These are phyloP conservation scores for Casuarina cunninghamiana DNA, from an alignment of 306 rosid species.

Conservation along the genomic window DNA sequence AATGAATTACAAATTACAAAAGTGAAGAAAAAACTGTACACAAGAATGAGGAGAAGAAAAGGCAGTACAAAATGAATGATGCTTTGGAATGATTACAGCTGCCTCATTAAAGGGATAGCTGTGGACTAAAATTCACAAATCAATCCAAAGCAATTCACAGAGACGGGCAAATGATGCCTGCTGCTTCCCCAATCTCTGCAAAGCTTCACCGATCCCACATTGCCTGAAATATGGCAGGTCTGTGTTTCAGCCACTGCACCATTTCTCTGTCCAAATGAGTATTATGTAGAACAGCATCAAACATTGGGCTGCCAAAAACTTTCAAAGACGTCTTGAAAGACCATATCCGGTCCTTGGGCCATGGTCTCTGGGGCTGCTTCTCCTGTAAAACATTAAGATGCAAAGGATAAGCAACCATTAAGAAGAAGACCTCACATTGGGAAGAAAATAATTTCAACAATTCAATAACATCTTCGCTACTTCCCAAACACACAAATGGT, in stretches of 20 bases:
- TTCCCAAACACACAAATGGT: neutral
- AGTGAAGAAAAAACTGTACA: slow-evolving; percentile 70
- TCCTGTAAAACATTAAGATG: slow-evolving; percentile 49
- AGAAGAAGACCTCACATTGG: neutral
- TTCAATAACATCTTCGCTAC: neutral
- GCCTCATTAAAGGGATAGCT: slow-evolving; percentile 59
- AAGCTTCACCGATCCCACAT: slow-evolving; percentile 77
- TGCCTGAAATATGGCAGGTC: slow-evolving; percentile 77
- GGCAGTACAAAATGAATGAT: slow-evolving; percentile 39
- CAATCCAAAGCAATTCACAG: slow-evolving; percentile 44
- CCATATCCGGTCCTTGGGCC: slow-evolving; percentile 98
- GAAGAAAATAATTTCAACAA: neutral
- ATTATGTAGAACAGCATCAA: slow-evolving; percentile 66
- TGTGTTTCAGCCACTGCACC: slow-evolving; percentile 96
- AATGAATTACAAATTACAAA: slow-evolving; percentile 62
- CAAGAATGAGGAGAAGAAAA: slow-evolving; percentile 52
- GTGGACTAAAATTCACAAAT: slow-evolving; percentile 41
- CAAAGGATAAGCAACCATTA: slow-evolving; percentile 11
- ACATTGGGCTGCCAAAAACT: slow-evolving; percentile 92
- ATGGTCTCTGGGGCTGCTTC: slow-evolving; percentile 84
- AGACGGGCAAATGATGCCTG: slow-evolving; percentile 30
- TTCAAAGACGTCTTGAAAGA: slow-evolving; percentile 65
- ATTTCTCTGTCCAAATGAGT: slow-evolving; percentile 74
- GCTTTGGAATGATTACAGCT: slow-evolving; percentile 53
- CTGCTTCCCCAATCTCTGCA: slow-evolving; percentile 44